Conservation (phyloP, 2,329 filamentous ascomycete genomes). For the Thielaviopsis punctulata region DNA sequence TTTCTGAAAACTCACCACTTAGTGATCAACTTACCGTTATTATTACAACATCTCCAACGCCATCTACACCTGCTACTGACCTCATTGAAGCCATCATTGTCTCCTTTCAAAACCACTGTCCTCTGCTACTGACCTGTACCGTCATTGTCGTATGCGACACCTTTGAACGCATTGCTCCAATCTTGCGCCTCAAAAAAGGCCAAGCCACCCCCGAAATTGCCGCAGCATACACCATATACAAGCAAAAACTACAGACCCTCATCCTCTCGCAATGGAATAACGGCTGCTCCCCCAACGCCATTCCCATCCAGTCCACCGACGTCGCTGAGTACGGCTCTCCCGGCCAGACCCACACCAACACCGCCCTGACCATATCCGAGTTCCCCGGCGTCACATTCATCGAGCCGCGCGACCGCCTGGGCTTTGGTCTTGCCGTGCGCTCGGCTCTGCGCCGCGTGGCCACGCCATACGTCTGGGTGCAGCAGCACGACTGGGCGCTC, state of each 20-base stretch:
- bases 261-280: constrained; percentile 14
- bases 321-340: constrained; percentile 32
- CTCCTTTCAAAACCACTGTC: constrained; percentile 29
- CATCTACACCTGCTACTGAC: constrained; percentile 34
- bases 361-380: constrained; percentile 22
- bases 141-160: constrained; percentile 36
- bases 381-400: constrained; percentile 28
- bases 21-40: constrained; percentile 19
- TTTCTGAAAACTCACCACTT: neutral
- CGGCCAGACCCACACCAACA: constrained; percentile 16
- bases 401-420: constrained; percentile 29
- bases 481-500: constrained; percentile 40
- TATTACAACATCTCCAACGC: constrained; percentile 38
- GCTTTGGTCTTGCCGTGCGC: constrained; percentile 36
- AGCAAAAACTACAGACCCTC: constrained; percentile 27
- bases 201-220: constrained; percentile 30
- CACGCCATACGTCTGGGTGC: constrained; percentile 38
- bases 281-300: neutral
- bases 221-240: constrained; percentile 26
- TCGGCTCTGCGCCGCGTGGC: constrained; percentile 28
- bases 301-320: constrained; percentile 11
- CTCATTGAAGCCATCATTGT: constrained; percentile 29
- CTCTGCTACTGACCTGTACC: constrained; percentile 23
- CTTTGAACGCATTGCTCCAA: constrained; percentile 28
- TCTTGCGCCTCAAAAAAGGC: constrained; percentile 35